Evolutionary conservation across 306 rosid species (phyloP), one percentile per base, ranked within the genome.

Genomic region (Inga oerstediana): DNA sequence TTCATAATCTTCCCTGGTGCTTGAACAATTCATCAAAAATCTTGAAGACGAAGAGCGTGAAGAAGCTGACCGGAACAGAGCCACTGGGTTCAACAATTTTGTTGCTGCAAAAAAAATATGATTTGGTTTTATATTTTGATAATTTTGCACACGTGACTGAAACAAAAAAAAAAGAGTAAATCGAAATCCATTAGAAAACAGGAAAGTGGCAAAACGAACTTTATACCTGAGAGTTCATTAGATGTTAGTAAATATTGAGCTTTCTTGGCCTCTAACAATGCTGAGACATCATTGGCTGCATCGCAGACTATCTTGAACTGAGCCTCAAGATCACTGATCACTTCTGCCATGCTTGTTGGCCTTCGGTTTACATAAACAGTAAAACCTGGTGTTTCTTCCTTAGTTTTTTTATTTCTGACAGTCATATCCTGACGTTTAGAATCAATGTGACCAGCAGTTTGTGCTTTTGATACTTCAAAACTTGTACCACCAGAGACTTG

Each of bases 321-420:
- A 84, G 91, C 85, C 79, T 94, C 97, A 73, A 94, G 90, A 76
- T 92, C 99, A 85, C 77, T 90, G 49, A 94, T 88, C 56, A 97
- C 98, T 88, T 97, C 98, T 58, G 86, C 86, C 94, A 97, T 94
- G 87, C 97, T 94, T 2, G 91, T 89, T 8, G 99, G 98, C 87
- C 97, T 97, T 79, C 89, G 86, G 84, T 92, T 85, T 10, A 92
- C 92, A 83, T 94, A 97, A 76, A 90, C 98, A 52, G 97, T 94
- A 88, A 92, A 97, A 44, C 97, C 98, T 7, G 97, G 97, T 10
- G 91, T 91, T 82, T 91, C 97, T 70, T 89, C 92, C 88, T 87
- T 92, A 13, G 85, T 79, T 83, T 90, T 90, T 68, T 72, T 84
- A 83, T 74, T 82, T 39, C 81, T 85, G 48, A 85, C 74, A 30